phyloP scores from a whole-genome alignment of 2,329 filamentous ascomycete genomes.

The Fonsecaea pedrosoi region DNA sequence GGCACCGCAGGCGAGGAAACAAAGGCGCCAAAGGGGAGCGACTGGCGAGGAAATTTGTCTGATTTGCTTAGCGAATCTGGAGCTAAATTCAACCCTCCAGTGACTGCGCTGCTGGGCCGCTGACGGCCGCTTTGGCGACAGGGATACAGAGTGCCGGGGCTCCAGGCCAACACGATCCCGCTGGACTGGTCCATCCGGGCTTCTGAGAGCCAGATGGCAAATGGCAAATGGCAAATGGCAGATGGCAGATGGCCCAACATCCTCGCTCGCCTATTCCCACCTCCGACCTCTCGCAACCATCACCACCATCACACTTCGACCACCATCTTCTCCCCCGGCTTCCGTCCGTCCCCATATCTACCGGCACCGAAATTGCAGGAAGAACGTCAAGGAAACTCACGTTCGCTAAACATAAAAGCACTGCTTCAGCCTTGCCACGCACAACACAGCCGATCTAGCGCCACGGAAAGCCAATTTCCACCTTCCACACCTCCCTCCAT shows the following conservation, averaged over 20 bases:
- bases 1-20: not conserved
- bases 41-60: conserved; percentile 16
- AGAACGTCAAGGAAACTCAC: not conserved
- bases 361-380: conserved; percentile 6
- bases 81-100: conserved; percentile 14
- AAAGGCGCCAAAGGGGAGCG: not conserved
- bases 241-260: not conserved
- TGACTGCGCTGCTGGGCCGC: not conserved
- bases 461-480: conserved; percentile 16
- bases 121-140: not conserved
- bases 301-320: not conserved
- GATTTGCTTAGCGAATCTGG: conserved; percentile 21
- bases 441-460: conserved; percentile 1
- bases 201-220: not conserved
- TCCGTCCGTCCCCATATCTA: not conserved
- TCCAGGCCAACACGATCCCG: not conserved
- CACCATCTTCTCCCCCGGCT: not conserved
- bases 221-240: no score
- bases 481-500: not conserved
- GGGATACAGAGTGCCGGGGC: not conserved
- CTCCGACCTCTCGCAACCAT: not conserved
- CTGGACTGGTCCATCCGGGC: not conserved
- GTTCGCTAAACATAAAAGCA: conserved; percentile 7
- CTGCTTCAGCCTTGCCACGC: conserved; percentile 11
- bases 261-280: conserved; percentile 1